A percentile compares a stretch with the other conserved stretches of the same genome.
phyloP scores from a whole-genome alignment of 345 rosid genomes.

The Populus simonii region DNA sequence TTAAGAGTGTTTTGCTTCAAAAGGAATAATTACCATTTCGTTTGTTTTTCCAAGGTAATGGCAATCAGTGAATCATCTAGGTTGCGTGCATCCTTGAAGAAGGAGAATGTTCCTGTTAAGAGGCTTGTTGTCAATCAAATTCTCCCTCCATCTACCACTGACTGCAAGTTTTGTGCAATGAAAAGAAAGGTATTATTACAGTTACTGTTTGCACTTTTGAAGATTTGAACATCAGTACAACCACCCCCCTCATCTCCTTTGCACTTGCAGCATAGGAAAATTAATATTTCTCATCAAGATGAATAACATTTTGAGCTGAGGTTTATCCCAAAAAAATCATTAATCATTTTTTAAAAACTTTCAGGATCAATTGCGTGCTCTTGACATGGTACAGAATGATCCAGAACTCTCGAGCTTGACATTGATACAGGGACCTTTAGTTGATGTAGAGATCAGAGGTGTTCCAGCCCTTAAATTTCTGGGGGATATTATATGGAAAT shows the following conservation, averaged over 20 bases:
- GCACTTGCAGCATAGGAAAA: background rate
- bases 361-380: slow-evolving; percentile 95
- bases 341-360: background rate
- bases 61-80: slow-evolving; percentile 89
- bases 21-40: background rate
- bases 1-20: slow-evolving; percentile 4
- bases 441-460: slow-evolving; percentile 95
- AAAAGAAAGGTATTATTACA: slow-evolving; percentile 74
- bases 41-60: slow-evolving; percentile 63
- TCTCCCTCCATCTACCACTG: slow-evolving; percentile 83
- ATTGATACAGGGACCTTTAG: slow-evolving; percentile 75
- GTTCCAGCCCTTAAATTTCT: slow-evolving; percentile 86
- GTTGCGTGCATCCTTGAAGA: slow-evolving; percentile 69
- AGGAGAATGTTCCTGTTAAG: slow-evolving; percentile 87
- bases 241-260: background rate
- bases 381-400: slow-evolving; percentile 75
- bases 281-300: background rate
- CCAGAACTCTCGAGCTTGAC: slow-evolving; percentile 70
- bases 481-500: slow-evolving; percentile 95
- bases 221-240: background rate
- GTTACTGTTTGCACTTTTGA: background rate
- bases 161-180: slow-evolving; percentile 95
- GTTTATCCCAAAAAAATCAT: background rate
- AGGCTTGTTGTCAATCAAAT: slow-evolving; percentile 88
- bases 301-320: background rate